Evolutionary conservation across 805 yeast genomes (phyloP), one percentile per base, ranked within the genome.

Genomic region (Brettanomyces sp.): DNA sequence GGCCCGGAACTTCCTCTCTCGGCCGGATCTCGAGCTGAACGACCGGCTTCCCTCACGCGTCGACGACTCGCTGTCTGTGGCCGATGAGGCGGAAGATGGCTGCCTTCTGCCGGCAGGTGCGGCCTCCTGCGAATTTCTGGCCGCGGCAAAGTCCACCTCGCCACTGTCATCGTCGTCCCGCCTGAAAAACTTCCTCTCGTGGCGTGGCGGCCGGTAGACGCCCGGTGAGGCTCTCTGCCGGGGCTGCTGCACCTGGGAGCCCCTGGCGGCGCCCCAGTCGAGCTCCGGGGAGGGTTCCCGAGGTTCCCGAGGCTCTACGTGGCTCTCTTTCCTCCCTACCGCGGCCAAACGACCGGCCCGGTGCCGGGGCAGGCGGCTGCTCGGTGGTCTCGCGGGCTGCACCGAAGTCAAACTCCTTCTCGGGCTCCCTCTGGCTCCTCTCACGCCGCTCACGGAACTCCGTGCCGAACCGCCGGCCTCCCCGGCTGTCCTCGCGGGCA

Each of bases 321-420:
- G 55, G 32, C 52, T 53, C 37, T 13, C 37, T n/a, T n/a, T 7
- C n/a, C 37, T 35, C 22, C n/a, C 24, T 14, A 18, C 37, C 37
- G 7, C 37, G 7, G 13, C 22, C 25, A 24, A 35, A 35, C 13
- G 37, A n/a, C 13, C 21, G 6, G 8, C 21, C 13, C 7, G n/a
- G 24, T 24, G 40, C 5, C 11, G 40, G 25, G 5, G 25, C 40
- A 37, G 32, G 11, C 24, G 40, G 13, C 11, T 6, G 13, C 40
- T 12, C 25, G 40, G 40, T 14, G 6, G 44, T 56, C 64, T 50
- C 42, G 50, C 42, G 21, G 40, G 45, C 43, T 41, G 52, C 45
- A 66, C 79, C 86, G 32, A 28, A 79, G 64, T 82, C 87, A 45
- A 79, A 63, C 28, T 77, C 77, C 43, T 77, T 75, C 68, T 42